Base-by-base conservation (phyloP, 768 basidiomycete species). In the Russula brevipes region DNA sequence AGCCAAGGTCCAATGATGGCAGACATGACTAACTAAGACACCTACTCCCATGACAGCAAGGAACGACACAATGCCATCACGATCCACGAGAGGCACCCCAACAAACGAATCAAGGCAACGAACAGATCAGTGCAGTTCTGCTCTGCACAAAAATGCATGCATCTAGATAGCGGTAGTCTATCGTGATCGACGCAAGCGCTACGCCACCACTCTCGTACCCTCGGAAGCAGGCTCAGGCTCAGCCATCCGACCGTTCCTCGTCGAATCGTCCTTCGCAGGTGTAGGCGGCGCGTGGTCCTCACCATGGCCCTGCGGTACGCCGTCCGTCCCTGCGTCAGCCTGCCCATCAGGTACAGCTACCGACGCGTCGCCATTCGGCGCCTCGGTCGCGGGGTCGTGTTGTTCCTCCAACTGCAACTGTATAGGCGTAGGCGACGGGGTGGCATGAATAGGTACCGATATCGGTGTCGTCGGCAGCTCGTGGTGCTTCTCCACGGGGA, bases 401-500 rank as follows among this genome's bases (percentile, higher is more conserved):
- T 12, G 49, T 31, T 44, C 61, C 16, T 49, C 46, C 36, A 3
- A 35, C 12, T 39, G 38, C 38, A 39, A 10, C 41, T 42, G 52
- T 33, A 39, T 2, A 41, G 46, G 63, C 59, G 53, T 9, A 17
- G 57, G 51, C 42, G 39, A 50, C 33, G 60, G 53, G 1, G 47
- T 38, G 12, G 52, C 36, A 1, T 52, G 61, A 24, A 65, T 53
- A 10, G 51, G 54, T 24, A 56, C 35, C 14, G 53, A 31, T 6
- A 14, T n/a, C n/a, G 58, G 58, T 8, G 58, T 39, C 36, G 19
- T 50, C 46, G 45, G 46, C 3, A 60, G 30, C 19, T 61, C 58
- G 7, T 38, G 58, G 7, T 55, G 58, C 33, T 64, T 64, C 51
- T 65, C 52, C 7, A 24, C 60, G 12, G 58, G 52, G 17, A 55